phyloP scores from a whole-genome alignment of 2,329 filamentous ascomycete genomes.

The Paecilomyces sp. region DNA sequence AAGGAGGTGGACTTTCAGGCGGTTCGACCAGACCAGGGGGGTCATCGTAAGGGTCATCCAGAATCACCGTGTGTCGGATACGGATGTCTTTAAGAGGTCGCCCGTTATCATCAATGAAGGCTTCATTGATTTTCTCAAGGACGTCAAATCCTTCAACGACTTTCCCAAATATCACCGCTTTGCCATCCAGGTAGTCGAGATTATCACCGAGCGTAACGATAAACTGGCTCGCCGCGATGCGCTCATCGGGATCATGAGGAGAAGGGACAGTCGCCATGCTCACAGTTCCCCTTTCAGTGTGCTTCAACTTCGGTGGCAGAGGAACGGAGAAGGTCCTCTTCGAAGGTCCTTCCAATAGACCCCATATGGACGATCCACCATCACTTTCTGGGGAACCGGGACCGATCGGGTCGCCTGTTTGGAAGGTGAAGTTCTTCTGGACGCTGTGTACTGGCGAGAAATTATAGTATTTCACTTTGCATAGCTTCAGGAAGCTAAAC shows the following conservation, averaged over 20 bases:
- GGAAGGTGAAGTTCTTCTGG: slow-evolving; percentile 92
- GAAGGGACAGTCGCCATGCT: slow-evolving; percentile 93
- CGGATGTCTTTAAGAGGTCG: slow-evolving; percentile 89
- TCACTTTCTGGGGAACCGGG: slow-evolving; percentile 78
- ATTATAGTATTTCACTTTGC: slow-evolving; percentile 99
- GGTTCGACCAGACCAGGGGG: slow-evolving; percentile 70
- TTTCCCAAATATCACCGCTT: slow-evolving; percentile 89
- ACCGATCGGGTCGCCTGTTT: slow-evolving; percentile 89
- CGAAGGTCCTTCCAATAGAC: slow-evolving; percentile 61
- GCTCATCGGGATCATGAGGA: slow-evolving; percentile 67
- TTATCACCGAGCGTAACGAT: slow-evolving; percentile 85
- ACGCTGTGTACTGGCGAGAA: slow-evolving; percentile 87
- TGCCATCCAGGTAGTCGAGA: slow-evolving; percentile 83
- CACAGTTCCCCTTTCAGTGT: slow-evolving; percentile 81
- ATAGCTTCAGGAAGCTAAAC: slow-evolving; percentile 88
- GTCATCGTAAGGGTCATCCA: slow-evolving; percentile 89
- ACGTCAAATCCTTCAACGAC: slow-evolving; percentile 95
- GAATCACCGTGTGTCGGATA: slow-evolving; percentile 82
- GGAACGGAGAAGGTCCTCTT: slow-evolving; percentile 76
- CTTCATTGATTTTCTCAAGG: slow-evolving; percentile 84
- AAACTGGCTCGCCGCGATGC: slow-evolving; percentile 85
- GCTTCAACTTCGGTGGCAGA: slow-evolving; percentile 80
- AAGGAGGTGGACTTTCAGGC: slow-evolving; percentile 70
- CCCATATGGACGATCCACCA: slow-evolving; percentile 92
- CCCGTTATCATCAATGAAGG: slow-evolving; percentile 79